Conservation (phyloP, 2,329 filamentous ascomycete species). For the Colletotrichum sp. region DNA sequence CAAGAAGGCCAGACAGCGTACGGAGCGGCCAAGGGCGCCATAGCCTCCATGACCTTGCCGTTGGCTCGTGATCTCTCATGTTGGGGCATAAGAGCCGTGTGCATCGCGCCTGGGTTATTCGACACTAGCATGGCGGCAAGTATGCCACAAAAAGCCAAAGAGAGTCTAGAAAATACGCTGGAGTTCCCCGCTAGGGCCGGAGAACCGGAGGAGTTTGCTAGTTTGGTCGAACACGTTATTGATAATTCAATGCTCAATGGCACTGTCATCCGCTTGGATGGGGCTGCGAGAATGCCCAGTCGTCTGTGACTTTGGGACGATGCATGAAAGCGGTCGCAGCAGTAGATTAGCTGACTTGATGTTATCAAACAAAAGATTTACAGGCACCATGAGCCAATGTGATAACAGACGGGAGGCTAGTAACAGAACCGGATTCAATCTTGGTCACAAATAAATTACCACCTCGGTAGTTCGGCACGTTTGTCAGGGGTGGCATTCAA, state of each 20-base stretch:
- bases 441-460: background rate
- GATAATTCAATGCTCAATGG: background rate
- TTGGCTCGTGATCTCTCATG: background rate
- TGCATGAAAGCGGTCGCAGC: background rate
- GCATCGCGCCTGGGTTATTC: background rate
- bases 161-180: background rate
- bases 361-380: no score
- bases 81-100: background rate
- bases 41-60: background rate
- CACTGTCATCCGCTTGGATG: background rate
- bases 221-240: background rate
- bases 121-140: background rate
- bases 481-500: background rate
- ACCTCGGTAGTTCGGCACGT: background rate
- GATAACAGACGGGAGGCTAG: background rate
- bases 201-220: background rate
- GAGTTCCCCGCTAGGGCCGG: background rate
- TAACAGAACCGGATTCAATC: background rate
- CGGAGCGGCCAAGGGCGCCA: background rate
- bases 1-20: background rate
- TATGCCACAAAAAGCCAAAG: background rate
- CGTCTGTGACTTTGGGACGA: background rate
- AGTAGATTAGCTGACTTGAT: background rate
- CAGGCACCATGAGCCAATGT: no score
- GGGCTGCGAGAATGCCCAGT: background rate